These are phyloP conservation scores for Phytopythium oedochilum DNA, from an alignment of 352 stramenopile species.

Conservation along the genomic window DNA sequence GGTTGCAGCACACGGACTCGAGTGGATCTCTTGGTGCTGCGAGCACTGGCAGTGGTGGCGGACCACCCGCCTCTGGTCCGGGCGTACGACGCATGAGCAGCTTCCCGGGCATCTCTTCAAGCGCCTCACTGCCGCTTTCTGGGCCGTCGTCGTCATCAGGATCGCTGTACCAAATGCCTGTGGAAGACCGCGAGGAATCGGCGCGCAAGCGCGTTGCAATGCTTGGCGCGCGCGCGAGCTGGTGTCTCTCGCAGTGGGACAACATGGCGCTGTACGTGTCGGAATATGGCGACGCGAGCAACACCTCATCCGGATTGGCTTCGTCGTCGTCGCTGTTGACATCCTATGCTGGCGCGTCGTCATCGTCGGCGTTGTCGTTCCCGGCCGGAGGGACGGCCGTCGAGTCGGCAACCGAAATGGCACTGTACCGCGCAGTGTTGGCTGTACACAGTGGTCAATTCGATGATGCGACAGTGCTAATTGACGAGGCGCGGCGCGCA, in stretches of 20 bases:
- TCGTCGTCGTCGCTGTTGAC: not conserved
- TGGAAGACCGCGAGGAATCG: slow-evolving; percentile 42
- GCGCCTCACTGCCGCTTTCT: slow-evolving; percentile 2
- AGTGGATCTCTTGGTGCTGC: slow-evolving; percentile 1
- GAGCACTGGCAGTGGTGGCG: not conserved
- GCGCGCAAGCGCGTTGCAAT: slow-evolving; percentile 67
- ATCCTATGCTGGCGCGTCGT: not conserved
- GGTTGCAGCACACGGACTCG: not conserved
- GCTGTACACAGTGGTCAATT: slow-evolving; percentile 94
- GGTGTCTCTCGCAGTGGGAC: slow-evolving; percentile 81
- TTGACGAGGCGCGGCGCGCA: slow-evolving; percentile 91
- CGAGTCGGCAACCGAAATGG: slow-evolving; percentile 32
- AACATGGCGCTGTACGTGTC: slow-evolving; percentile 79
- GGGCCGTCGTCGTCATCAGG: not conserved
- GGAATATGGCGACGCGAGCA: slow-evolving; percentile 17
- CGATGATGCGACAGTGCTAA: slow-evolving; percentile 84
- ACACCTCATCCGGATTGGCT: not conserved
- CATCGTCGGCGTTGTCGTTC: not conserved
- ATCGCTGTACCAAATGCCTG: slow-evolving; percentile 2
- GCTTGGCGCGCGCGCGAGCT: slow-evolving; percentile 79
- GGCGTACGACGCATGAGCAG: slow-evolving; percentile 14
- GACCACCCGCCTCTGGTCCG: not conserved
- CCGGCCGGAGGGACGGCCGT: slow-evolving; percentile 6
- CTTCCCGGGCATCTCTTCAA: slow-evolving; percentile 28
- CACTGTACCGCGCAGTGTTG: slow-evolving; percentile 88